These are phyloP conservation scores for Psidium friedrichsthalianum DNA, from an alignment of 345 rosid species.

Conservation along the genomic window DNA sequence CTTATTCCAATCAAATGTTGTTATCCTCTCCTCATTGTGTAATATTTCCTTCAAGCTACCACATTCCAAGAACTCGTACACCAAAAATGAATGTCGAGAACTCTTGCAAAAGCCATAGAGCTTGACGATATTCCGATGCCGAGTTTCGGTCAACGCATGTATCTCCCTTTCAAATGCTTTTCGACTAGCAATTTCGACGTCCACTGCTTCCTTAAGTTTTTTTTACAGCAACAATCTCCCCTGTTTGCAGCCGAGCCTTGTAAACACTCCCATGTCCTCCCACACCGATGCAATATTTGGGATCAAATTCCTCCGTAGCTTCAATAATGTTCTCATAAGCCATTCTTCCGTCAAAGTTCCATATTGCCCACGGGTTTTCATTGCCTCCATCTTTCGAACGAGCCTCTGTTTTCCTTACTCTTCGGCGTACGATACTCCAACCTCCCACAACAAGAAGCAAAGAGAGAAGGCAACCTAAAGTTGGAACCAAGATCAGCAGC, in stretches of 20 bases:
- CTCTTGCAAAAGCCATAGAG: neutral
- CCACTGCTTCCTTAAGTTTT: neutral
- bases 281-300: conserved; percentile 7
- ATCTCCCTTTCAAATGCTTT: neutral
- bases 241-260: neutral
- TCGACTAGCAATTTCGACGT: neutral
- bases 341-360: conserved; percentile 2
- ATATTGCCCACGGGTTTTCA: neutral
- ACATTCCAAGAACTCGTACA: neutral
- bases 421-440: neutral
- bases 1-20: conserved; percentile 7
- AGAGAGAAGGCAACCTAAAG: neutral
- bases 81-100: neutral
- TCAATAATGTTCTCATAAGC: conserved; percentile 6
- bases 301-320: conserved; percentile 6
- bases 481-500: neutral
- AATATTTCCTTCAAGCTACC: neutral
- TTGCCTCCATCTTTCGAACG: neutral
- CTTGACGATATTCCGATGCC: neutral
- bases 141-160: neutral
- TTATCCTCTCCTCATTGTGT: neutral
- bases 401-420: neutral
- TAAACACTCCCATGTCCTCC: conserved; percentile 14
- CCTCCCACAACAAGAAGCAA: neutral
- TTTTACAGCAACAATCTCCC: neutral